Conservation (phyloP, 495 filamentous ascomycete genomes). For the Rusavskia elegans region DNA sequence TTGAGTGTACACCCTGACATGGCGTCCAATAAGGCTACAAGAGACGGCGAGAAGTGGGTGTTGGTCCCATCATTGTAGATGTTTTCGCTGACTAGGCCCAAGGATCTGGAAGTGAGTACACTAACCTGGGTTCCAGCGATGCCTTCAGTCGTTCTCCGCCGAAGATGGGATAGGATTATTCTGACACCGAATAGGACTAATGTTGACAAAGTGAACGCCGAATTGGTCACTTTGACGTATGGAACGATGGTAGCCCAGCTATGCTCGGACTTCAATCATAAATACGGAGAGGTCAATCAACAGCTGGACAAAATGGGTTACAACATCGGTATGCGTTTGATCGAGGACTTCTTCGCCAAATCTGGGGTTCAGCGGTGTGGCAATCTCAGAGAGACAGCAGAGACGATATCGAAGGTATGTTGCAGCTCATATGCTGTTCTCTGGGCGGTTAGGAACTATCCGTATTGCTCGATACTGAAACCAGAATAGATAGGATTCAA, state of each 20-base stretch:
- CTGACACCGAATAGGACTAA: constrained; percentile 29
- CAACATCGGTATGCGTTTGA: constrained; percentile 89
- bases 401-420: constrained; percentile 84
- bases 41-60: constrained; percentile 92
- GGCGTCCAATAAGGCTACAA: constrained; percentile 79
- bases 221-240: constrained; percentile 93
- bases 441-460: background rate
- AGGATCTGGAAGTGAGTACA: constrained; percentile 93
- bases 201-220: constrained; percentile 68
- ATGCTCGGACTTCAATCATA: constrained; percentile 84
- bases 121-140: background rate
- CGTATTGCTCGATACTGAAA: background rate
- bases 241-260: constrained; percentile 94
- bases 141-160: background rate
- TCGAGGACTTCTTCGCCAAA: constrained; percentile 96
- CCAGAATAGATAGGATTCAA: constrained; percentile 76
- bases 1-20: constrained; percentile 20
- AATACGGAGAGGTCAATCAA: constrained; percentile 87
- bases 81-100: constrained; percentile 15
- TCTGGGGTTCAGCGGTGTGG: constrained; percentile 75
- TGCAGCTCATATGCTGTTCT: background rate
- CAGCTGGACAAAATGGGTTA: constrained; percentile 98
- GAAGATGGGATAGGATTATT: background rate
- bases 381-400: constrained; percentile 89
- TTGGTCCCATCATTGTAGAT: background rate